These are phyloP conservation scores for Trichoderma sp. DNA, from an alignment of 2,329 filamentous ascomycete species.

Conservation along the genomic window DNA sequence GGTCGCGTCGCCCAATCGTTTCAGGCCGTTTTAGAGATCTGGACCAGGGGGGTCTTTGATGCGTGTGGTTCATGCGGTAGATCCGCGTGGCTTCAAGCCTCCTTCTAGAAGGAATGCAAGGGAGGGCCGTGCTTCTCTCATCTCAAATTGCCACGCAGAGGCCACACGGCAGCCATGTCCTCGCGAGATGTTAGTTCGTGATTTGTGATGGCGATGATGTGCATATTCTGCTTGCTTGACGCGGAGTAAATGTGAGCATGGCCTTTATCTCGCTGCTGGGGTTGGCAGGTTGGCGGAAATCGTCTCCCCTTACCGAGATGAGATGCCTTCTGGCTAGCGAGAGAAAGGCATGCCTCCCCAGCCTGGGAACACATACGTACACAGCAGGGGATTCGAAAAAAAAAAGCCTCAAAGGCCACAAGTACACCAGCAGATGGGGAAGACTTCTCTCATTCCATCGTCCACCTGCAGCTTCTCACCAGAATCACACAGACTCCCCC, in stretches of 20 bases:
- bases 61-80: constrained; percentile 20
- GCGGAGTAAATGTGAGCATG: background rate
- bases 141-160: background rate
- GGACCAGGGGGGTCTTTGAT: constrained; percentile 12
- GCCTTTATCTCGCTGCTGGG: background rate
- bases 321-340: background rate
- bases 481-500: background rate
- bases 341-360: background rate
- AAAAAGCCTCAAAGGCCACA: background rate
- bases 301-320: background rate
- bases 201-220: background rate
- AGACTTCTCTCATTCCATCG: background rate
- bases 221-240: background rate
- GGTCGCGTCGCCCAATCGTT: constrained; percentile 17
- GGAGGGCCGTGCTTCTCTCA: constrained; percentile 11
- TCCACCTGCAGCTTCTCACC: background rate
- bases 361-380: background rate
- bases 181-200: constrained; percentile 1
- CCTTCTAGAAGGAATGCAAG: constrained; percentile 13
- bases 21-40: constrained; percentile 15
- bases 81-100: constrained; percentile 12
- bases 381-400: background rate
- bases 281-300: background rate
- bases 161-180: constrained; percentile 3
- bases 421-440: background rate